Base-by-base conservation (phyloP, 2,329 filamentous ascomycete genomes). In the Alternaria postmessia region DNA sequence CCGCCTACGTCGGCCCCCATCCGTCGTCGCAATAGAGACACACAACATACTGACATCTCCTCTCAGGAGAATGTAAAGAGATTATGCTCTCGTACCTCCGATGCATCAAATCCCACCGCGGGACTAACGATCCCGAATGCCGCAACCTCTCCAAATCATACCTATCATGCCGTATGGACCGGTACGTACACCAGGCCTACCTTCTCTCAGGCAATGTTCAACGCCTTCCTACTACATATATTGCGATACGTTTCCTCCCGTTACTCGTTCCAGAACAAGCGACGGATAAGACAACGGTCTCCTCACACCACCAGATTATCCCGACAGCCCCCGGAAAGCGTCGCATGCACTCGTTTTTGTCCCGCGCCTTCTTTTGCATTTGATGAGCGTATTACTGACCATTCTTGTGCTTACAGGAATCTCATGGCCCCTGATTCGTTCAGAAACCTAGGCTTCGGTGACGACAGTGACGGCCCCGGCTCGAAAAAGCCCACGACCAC, bases 341-440 rank as follows among this genome's bases (percentile, higher is more conserved):
- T 36, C 2, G 18, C 30, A 8, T 14, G 3, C 30, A 32, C 14
- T 12, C n/a, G 1, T 1, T 36, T 6, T 36, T 49, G 32, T 53
- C 61, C 56, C 51, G 52, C 5, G 42, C 56, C 34, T 56, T 62
- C 26, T 43, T 52, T 64, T 1, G 59, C 56, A 64, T 61, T 36
- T 1, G 24, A 46, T 28, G 43, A 59, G 26, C 53, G 52, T 16
- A 41, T 48, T 36, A 57, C 74, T 77, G 66, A 77, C 66, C 22
- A 47, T 30, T 57, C 20, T 36, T 49, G 60, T 53, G 39, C 20
- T 28, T 41, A 66, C 59, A 78, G 93, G 69, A 97, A 98, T 75
- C 83, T 99, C 32, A 99, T 99, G 95, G 94, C 94, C 7, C 92
- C 87, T 69, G 95, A 99, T 75, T 92, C 96, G 61, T 95, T 98